Percentiles rank a stretch among this genome's conserved stretches.
phyloP scores from a whole-genome alignment of 2,329 filamentous ascomycete species.

The Fusarium sp. region DNA sequence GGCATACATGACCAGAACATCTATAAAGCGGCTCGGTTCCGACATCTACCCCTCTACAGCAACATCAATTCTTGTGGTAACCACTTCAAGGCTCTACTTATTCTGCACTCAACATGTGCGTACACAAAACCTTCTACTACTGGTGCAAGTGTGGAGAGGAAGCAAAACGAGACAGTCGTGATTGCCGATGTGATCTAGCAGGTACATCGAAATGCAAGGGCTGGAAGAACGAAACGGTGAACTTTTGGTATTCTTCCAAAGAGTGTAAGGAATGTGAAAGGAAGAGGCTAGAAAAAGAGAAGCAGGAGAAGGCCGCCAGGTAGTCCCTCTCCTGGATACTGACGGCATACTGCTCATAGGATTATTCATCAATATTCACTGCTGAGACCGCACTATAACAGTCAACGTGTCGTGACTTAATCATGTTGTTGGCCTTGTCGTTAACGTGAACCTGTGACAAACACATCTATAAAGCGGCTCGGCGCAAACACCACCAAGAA shows the following conservation, averaged over 20 bases:
- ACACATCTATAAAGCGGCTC: background rate
- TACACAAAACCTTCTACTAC: background rate
- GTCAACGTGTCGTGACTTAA: background rate
- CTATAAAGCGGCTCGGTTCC: background rate
- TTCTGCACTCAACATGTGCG: background rate
- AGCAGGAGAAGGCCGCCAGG: background rate
- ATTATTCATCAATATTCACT: accelerated
- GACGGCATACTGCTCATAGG: accelerated
- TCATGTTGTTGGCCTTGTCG: too few relatives aligned
- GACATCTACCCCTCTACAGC: too few relatives aligned
- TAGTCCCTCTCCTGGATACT: background rate
- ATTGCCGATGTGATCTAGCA: background rate
- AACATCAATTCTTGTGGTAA: accelerated
- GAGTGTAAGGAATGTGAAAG: background rate
- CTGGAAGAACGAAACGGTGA: background rate
- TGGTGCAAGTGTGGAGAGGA: background rate
- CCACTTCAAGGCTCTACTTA: accelerated
- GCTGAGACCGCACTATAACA: too few relatives aligned
- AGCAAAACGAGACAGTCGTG: background rate
- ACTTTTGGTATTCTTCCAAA: background rate
- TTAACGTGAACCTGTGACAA: background rate
- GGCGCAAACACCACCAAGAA: background rate
- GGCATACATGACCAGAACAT: background rate
- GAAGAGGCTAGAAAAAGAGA: background rate
- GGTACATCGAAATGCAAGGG: background rate